Evolutionary conservation across 305 asterid species (phyloP).

Genomic region (Ilex paraguariensis): DNA sequence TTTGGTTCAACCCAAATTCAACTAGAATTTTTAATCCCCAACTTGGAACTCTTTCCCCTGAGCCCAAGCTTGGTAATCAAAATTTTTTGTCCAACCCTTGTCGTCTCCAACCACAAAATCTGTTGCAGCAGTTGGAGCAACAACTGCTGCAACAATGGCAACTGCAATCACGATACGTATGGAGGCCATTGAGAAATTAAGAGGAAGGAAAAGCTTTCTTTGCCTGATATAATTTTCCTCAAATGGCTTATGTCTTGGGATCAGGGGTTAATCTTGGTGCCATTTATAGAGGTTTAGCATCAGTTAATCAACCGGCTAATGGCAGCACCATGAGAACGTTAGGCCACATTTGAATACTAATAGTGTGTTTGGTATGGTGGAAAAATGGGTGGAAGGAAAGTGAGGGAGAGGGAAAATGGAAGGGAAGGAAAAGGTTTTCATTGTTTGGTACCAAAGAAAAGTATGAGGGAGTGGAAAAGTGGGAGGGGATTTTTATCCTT

Average conservation of each 20-base stretch:
- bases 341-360: too few relatives aligned
- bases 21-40: conserved; percentile 14
- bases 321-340: neutral
- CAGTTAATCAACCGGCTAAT: neutral
- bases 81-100: conserved; percentile 25
- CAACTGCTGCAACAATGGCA: conserved; percentile 1
- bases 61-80: conserved; percentile 27
- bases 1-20: too few relatives aligned
- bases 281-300: neutral
- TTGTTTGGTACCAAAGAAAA: too few relatives aligned
- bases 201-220: neutral
- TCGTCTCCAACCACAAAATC: conserved; percentile 29
- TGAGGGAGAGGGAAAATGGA: too few relatives aligned
- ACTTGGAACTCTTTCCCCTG: conserved; percentile 22
- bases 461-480: too few relatives aligned
- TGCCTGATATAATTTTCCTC: neutral
- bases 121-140: conserved; percentile 19
- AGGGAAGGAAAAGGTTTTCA: too few relatives aligned
- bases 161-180: conserved; percentile 8
- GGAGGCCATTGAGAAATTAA: conserved; percentile 8
- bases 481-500: too few relatives aligned
- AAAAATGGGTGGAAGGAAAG: too few relatives aligned
- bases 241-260: neutral
- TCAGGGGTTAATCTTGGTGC: neutral
- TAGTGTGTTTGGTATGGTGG: too few relatives aligned